Evolutionary conservation across 371 early-diverging fungal genomes (phyloP).

Genomic region (Cokeromyces recurvatus): DNA sequence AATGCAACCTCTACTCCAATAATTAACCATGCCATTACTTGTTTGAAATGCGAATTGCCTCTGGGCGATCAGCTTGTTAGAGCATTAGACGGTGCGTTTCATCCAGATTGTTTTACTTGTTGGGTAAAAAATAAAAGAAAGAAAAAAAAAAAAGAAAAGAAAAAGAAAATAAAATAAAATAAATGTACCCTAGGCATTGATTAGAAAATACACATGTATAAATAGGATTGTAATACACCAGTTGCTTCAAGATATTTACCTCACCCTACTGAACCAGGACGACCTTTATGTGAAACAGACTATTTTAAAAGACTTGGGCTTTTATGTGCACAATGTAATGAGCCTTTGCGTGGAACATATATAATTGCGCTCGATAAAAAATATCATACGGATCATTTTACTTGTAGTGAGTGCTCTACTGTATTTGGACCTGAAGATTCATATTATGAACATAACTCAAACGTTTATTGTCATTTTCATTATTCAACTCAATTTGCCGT

Average conservation of each 20-base stretch:
- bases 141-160: not conserved
- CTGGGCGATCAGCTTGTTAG: conserved; percentile 90
- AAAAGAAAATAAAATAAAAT: not conserved
- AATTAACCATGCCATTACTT: conserved; percentile 80
- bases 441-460: conserved; percentile 90
- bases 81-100: conserved; percentile 88
- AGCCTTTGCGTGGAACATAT: conserved; percentile 85
- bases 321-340: conserved; percentile 87
- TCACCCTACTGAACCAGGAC: conserved; percentile 53
- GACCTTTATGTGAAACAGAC: conserved; percentile 83
- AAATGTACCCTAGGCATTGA: not conserved
- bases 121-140: conserved; percentile 39
- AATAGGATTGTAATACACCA: conserved; percentile 75
- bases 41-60: conserved; percentile 83
- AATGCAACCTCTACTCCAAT: too few relatives aligned
- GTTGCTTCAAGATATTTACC: conserved; percentile 88
- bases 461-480: conserved; percentile 92
- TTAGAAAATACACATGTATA: not conserved
- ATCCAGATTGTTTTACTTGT: conserved; percentile 97
- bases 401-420: conserved; percentile 87
- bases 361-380: conserved; percentile 89
- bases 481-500: conserved; percentile 87
- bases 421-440: conserved; percentile 94
- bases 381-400: conserved; percentile 95
- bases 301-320: conserved; percentile 83